A percentile compares a stretch with the other conserved stretches of the same genome.
These are phyloP conservation scores for Entrophospora sp. DNA, from an alignment of 192 early-diverging fungal species.

Conservation along the genomic window DNA sequence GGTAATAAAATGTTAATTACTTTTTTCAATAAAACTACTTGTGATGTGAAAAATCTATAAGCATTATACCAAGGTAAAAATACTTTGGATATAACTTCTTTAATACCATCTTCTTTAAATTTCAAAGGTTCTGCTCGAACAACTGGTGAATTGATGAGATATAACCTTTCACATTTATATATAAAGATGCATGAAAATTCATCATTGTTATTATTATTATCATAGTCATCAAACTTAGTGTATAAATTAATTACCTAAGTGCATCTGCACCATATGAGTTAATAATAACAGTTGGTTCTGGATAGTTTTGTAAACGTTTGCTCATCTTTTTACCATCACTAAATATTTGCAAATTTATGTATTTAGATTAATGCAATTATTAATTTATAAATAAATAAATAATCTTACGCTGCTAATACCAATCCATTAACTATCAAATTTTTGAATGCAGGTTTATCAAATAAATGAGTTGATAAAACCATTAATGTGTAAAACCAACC, in stretches of 20 bases:
- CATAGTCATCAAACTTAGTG: too few relatives aligned
- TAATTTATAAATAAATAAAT: neutral
- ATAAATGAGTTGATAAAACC: slow-evolving; percentile 93
- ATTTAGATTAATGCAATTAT: too few relatives aligned
- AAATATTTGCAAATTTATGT: too few relatives aligned
- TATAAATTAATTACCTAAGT: too few relatives aligned
- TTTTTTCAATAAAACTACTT: slow-evolving; percentile 85
- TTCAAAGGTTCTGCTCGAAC: slow-evolving; percentile 91
- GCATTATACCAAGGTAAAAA: slow-evolving; percentile 99
- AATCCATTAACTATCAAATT: slow-evolving; percentile 97
- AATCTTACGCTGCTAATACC: slow-evolving; percentile 69
- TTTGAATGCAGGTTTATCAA: slow-evolving; percentile 90
- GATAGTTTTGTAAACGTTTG: slow-evolving; percentile 98
- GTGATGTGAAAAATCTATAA: slow-evolving; percentile 91
- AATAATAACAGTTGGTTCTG: slow-evolving; percentile 77
- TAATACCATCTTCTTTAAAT: slow-evolving; percentile 97
- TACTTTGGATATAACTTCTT: slow-evolving; percentile 87
- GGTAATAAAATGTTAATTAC: slow-evolving; percentile 21
- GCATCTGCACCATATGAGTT: slow-evolving; percentile 90
- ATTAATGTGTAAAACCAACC: slow-evolving; percentile 99
- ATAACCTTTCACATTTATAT: slow-evolving; percentile 56
- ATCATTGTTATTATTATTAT: too few relatives aligned
- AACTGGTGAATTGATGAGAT: slow-evolving; percentile 95
- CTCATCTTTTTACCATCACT: slow-evolving; percentile 99
- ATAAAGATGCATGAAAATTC: too few relatives aligned